phyloP scores from a whole-genome alignment of 495 filamentous ascomycete species.

The Hypoxylon perforatum region DNA sequence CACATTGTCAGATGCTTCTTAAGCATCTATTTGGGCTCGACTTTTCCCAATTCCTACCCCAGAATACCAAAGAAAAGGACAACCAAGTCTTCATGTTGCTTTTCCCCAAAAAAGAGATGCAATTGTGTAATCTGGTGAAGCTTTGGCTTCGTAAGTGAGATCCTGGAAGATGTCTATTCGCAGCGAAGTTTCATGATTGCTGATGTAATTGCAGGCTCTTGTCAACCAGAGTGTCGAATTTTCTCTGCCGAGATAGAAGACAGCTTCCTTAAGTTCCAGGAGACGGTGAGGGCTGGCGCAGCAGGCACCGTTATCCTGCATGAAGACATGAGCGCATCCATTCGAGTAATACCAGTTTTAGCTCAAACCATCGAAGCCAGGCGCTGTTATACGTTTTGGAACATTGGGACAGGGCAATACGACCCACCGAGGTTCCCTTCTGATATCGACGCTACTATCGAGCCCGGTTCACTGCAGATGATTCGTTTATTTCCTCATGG shows the following conservation, averaged over 20 bases:
- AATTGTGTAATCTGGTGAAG: conserved; percentile 41
- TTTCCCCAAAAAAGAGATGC: conserved; percentile 35
- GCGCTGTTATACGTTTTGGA: conserved; percentile 44
- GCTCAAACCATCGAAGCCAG: conserved; percentile 33
- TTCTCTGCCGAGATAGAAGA: conserved; percentile 38
- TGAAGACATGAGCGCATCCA: conserved; percentile 32
- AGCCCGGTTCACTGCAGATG: conserved; percentile 49
- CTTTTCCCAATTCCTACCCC: conserved; percentile 36
- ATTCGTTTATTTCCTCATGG: conserved; percentile 69
- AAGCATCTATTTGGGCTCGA: conserved; percentile 32
- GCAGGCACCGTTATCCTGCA: conserved; percentile 45
- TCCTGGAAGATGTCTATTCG: background rate
- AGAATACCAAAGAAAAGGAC: conserved; percentile 26
- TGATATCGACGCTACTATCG: conserved; percentile 12
- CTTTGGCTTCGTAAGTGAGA: conserved; percentile 46
- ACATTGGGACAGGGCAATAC: conserved; percentile 40
- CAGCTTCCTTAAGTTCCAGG: conserved; percentile 42
- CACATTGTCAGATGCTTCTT: conserved; percentile 23
- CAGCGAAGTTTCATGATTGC: background rate
- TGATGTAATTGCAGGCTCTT: conserved; percentile 35
- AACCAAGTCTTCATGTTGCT: conserved; percentile 46
- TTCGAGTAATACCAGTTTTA: conserved; percentile 32
- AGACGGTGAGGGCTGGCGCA: conserved; percentile 39
- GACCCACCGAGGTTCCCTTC: conserved; percentile 42
- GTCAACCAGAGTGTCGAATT: conserved; percentile 42